Conservation (phyloP, 148 eudicot genomes). For the Silene conica region DNA sequence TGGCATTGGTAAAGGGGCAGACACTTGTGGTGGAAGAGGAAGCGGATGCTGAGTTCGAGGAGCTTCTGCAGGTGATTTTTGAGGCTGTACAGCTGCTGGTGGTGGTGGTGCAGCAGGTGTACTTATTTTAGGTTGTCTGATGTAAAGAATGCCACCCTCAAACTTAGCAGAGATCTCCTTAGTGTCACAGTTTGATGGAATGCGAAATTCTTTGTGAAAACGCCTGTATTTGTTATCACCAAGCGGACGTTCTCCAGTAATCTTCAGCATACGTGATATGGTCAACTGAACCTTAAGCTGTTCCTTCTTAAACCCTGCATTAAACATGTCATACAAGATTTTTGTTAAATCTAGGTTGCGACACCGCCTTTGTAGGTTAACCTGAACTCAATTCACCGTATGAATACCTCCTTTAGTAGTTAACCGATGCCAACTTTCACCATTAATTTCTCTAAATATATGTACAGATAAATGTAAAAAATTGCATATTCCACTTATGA, state of each 20-base stretch:
- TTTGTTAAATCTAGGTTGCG: no score
- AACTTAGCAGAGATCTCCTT: slow-evolving; percentile 51
- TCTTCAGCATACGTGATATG: slow-evolving; percentile 32
- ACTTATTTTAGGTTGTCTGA: slow-evolving; percentile 50
- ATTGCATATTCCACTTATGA: no score
- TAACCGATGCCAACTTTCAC: no score
- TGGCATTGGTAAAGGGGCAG: not conserved
- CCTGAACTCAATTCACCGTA: no score
- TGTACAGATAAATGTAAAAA: no score
- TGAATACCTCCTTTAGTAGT: no score
- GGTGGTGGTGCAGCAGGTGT: slow-evolving; percentile 25
- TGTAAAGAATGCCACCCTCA: slow-evolving; percentile 39
- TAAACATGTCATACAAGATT: not conserved
- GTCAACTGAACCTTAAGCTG: slow-evolving; percentile 51
- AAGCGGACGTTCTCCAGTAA: slow-evolving; percentile 50
- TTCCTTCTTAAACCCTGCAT: slow-evolving; percentile 52
- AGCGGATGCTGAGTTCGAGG: not conserved
- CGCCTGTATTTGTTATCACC: slow-evolving; percentile 49
- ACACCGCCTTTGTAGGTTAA: no score
- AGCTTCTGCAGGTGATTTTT: not conserved
- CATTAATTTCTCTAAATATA: no score
- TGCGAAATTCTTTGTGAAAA: slow-evolving; percentile 36
- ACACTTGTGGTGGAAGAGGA: not conserved
- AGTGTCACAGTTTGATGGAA: slow-evolving; percentile 46
- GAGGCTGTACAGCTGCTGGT: slow-evolving; percentile 1